phyloP scores from a whole-genome alignment of 306 rosid species.

The Parietaria judaica region DNA sequence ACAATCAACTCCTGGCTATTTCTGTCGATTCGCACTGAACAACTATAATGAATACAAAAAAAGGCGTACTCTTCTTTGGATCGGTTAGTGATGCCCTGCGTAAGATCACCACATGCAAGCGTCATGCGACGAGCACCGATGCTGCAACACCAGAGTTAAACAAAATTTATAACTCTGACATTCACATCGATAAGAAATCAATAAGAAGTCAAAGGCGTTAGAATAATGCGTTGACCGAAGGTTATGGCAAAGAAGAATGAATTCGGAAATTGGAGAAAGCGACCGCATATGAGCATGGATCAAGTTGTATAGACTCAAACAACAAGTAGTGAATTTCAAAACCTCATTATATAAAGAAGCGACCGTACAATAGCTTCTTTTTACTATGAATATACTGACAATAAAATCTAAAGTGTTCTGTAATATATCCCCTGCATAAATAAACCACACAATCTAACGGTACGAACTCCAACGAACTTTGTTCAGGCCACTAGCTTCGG shows the following conservation, averaged over 20 bases:
- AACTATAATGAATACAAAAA: too few species aligned
- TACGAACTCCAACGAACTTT: too few species aligned
- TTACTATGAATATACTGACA: not conserved
- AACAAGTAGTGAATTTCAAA: too few species aligned
- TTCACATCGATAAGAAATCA: not conserved
- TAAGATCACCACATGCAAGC: conserved; percentile 12
- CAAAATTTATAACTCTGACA: not conserved
- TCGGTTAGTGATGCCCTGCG: not conserved
- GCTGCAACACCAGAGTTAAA: conserved; percentile 13
- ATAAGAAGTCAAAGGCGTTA: not conserved
- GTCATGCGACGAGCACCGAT: conserved; percentile 10
- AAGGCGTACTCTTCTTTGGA: conserved; percentile 14
- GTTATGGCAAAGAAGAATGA: not conserved
- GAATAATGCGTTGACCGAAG: not conserved
- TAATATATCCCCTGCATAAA: not conserved
- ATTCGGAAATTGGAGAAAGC: not conserved
- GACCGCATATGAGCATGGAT: too few species aligned
- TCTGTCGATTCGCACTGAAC: too few species aligned
- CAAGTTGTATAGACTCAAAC: too few species aligned
- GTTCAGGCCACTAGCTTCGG: too few species aligned
- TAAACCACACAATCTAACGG: too few species aligned
- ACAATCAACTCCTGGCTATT: too few species aligned
- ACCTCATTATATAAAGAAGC: too few species aligned
- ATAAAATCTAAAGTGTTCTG: not conserved
- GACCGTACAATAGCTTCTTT: too few species aligned